A percentile compares a stretch with the other conserved stretches of the same genome.
Evolutionary conservation across 2,329 filamentous ascomycete genomes (phyloP).

Genomic region (Aspergillus sclerotialis): DNA sequence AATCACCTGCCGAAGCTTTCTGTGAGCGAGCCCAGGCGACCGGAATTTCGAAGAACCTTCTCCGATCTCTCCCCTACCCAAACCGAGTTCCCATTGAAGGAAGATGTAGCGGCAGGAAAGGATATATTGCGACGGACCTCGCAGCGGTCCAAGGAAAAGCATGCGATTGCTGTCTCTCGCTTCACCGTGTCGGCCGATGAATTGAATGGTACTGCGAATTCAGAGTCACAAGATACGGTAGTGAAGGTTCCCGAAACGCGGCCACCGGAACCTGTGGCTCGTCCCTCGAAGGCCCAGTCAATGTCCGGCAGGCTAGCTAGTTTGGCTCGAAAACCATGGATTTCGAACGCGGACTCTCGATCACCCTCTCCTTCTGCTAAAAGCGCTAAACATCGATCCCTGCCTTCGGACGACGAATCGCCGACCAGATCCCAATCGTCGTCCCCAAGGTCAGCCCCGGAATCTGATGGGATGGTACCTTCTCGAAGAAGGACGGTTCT

Average conservation of each 20-base stretch:
- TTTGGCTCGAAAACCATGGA: slow-evolving; percentile 47
- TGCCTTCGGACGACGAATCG: slow-evolving; percentile 22
- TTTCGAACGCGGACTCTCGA: slow-evolving; percentile 35
- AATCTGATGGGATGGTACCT: slow-evolving; percentile 11
- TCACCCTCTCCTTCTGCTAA: slow-evolving; percentile 40
- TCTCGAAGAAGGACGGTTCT: slow-evolving; percentile 25
- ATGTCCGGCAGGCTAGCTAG: slow-evolving; percentile 46
- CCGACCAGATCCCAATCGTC: slow-evolving; percentile 12
- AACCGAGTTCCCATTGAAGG: slow-evolving; percentile 29
- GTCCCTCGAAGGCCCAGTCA: slow-evolving; percentile 37
- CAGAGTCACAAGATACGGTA: slow-evolving; percentile 12
- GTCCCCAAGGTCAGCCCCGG: slow-evolving; percentile 10
- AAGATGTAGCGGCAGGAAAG: slow-evolving; percentile 33
- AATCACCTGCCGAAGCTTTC: slow-evolving; percentile 44
- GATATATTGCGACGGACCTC: slow-evolving; percentile 37
- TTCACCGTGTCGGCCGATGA: slow-evolving; percentile 34
- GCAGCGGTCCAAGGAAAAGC: slow-evolving; percentile 27
- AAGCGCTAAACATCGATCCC: slow-evolving; percentile 16
- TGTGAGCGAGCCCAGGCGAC: slow-evolving; percentile 22
- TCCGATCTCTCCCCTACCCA: slow-evolving; percentile 41
- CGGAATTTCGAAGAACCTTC: slow-evolving; percentile 43
- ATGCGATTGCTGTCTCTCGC: slow-evolving; percentile 24
- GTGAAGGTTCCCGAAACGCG: slow-evolving; percentile 19
- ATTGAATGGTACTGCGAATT: slow-evolving; percentile 17
- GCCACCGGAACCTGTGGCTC: slow-evolving; percentile 23